phyloP scores from a whole-genome alignment of 1,284 basidiomycete species.

The Coniferiporia weirii region DNA sequence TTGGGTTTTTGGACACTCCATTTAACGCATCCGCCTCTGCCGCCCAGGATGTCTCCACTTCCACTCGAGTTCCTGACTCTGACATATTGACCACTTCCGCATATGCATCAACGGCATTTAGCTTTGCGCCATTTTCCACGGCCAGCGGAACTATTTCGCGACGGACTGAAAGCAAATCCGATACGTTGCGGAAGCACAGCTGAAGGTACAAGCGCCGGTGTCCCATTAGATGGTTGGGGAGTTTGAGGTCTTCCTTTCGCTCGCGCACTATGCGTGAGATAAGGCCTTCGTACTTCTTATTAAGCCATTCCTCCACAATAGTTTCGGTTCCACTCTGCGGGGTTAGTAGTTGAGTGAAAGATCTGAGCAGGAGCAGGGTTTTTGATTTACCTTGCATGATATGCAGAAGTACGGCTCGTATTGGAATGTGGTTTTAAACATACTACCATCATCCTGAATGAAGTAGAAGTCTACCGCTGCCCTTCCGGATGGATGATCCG shows the following conservation, averaged over 20 bases:
- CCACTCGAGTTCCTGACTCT: slow-evolving; percentile 53
- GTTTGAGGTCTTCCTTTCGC: slow-evolving; percentile 89
- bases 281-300: slow-evolving; percentile 89
- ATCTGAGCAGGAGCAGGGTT: slow-evolving; percentile 12
- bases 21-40: slow-evolving; percentile 38
- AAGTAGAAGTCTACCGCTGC: slow-evolving; percentile 97
- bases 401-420: slow-evolving; percentile 97
- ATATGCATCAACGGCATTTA: slow-evolving; percentile 95
- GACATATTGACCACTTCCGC: slow-evolving; percentile 93
- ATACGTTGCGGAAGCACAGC: slow-evolving; percentile 88
- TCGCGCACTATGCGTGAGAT: slow-evolving; percentile 76
- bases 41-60: slow-evolving; percentile 64
- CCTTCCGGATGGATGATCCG: slow-evolving; percentile 74
- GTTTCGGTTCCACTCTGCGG: slow-evolving; percentile 80
- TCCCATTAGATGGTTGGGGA: slow-evolving; percentile 96
- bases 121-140: slow-evolving; percentile 86
- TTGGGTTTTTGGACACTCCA: slow-evolving; percentile 36
- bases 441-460: slow-evolving; percentile 92
- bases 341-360: background rate
- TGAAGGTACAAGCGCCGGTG: slow-evolving; percentile 86
- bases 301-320: slow-evolving; percentile 92
- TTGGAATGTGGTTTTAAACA: slow-evolving; percentile 92
- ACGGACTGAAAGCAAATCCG: slow-evolving; percentile 84
- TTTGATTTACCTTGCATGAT: slow-evolving; percentile 68
- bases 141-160: slow-evolving; percentile 90